Conservation (phyloP, 2,329 filamentous ascomycete genomes). For the Fusarium phyllophilum region DNA sequence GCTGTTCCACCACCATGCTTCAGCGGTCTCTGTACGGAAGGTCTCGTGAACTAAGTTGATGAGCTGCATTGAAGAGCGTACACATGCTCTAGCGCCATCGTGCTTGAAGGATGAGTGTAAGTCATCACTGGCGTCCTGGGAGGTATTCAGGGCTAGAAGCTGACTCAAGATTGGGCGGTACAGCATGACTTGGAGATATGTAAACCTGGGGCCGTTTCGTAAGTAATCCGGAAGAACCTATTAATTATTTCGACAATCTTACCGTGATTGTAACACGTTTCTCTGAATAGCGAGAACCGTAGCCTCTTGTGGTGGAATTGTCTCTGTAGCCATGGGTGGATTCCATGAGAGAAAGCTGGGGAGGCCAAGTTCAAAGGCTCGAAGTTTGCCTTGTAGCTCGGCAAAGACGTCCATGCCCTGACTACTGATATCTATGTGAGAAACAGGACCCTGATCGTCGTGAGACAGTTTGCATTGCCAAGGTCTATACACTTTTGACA, state of each 20-base stretch:
- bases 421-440: background rate
- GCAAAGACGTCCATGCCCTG: background rate
- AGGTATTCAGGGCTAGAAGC: background rate
- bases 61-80: background rate
- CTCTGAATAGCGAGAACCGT: background rate
- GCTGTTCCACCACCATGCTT: constrained; percentile 1
- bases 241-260: fast-evolving
- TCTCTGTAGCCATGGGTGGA: background rate
- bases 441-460: background rate
- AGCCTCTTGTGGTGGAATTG: background rate
- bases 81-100: background rate
- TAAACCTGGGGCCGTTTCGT: background rate
- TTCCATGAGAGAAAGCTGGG: background rate
- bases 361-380: background rate
- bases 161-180: background rate
- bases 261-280: background rate
- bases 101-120: background rate
- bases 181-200: background rate
- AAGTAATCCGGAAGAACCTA: background rate
- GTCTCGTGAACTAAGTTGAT: background rate
- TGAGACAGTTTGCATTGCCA: background rate
- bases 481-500: background rate
- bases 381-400: background rate
- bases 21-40: background rate
- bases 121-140: background rate